These are phyloP conservation scores for Kewa caespitosa DNA, from an alignment of 179 eudicot genomes.

Conservation along the genomic window DNA sequence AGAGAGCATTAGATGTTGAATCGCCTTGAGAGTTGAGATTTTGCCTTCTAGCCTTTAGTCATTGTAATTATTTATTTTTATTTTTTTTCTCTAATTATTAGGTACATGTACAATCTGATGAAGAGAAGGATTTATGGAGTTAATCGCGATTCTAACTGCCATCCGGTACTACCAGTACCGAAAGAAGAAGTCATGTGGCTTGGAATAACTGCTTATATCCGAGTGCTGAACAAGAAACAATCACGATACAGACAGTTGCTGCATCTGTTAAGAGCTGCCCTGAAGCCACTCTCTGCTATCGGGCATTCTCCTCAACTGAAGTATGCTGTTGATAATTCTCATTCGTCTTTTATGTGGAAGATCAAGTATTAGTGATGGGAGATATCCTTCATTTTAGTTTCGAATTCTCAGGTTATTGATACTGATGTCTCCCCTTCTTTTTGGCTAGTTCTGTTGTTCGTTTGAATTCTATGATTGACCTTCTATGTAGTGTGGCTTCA, in stretches of 20 bases:
- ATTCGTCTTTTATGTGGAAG: slow-evolving; percentile 70
- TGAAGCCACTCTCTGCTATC: slow-evolving; percentile 33
- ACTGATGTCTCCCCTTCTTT: not conserved
- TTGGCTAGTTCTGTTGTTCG: too few relatives aligned
- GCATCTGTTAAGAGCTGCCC: slow-evolving; percentile 37
- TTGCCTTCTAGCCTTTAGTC: too few relatives aligned
- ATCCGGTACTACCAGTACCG: slow-evolving; percentile 38
- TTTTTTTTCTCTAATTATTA: slow-evolving; percentile 31
- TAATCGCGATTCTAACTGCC: slow-evolving; percentile 20
- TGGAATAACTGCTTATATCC: slow-evolving; percentile 64
- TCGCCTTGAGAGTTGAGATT: too few relatives aligned
- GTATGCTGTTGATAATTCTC: slow-evolving; percentile 69
- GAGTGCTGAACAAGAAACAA: slow-evolving; percentile 57
- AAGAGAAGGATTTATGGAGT: slow-evolving; percentile 51
- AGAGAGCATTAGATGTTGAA: too few relatives aligned
- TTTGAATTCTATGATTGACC: too few relatives aligned
- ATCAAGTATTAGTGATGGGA: slow-evolving; percentile 46
- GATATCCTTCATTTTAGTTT: not conserved
- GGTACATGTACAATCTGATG: slow-evolving; percentile 73
- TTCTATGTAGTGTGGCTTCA: too few relatives aligned
- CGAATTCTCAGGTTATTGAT: not conserved
- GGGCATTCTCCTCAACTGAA: slow-evolving; percentile 34
- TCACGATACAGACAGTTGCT: slow-evolving; percentile 53
- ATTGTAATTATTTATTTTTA: too few relatives aligned
- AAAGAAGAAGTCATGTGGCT: slow-evolving; percentile 66